These are phyloP conservation scores for Cytospora schulzeri DNA, from an alignment of 2,329 filamentous ascomycete species.

Conservation along the genomic window DNA sequence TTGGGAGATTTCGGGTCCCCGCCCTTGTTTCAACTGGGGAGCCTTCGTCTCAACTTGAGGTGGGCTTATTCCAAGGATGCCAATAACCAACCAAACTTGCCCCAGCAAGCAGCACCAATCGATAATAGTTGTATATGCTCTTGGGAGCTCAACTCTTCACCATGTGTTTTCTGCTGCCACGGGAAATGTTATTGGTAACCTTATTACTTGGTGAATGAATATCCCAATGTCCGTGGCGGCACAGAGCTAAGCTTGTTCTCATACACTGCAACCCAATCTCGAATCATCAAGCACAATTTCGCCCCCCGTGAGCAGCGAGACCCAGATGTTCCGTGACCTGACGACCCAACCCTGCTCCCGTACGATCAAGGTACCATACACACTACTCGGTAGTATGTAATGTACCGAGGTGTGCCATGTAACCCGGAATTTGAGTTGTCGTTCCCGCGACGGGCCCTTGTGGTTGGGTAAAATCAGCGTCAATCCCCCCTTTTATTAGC, in stretches of 20 bases:
- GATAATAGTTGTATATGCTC: not conserved
- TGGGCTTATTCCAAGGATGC: slow-evolving; percentile 12
- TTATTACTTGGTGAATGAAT: not conserved
- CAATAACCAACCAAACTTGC: slow-evolving; percentile 8
- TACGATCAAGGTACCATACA: not conserved
- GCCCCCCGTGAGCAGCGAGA: not conserved
- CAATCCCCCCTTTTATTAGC: slow-evolving; percentile 20
- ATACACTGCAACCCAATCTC: not conserved
- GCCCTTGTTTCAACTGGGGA: slow-evolving; percentile 23
- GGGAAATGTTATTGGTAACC: not conserved
- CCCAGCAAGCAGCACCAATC: slow-evolving; percentile 15
- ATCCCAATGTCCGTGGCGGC: slow-evolving; percentile 1
- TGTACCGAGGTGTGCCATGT: not conserved
- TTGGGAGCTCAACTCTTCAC: not conserved
- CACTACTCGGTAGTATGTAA: not conserved
- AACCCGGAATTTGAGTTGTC: slow-evolving; percentile 10
- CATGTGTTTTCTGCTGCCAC: not conserved
- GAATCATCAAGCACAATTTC: not conserved
- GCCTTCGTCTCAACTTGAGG: slow-evolving; percentile 26
- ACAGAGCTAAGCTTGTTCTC: not conserved
- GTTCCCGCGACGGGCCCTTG: slow-evolving; percentile 8
- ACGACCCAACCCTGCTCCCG: not conserved
- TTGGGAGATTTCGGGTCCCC: slow-evolving; percentile 15
- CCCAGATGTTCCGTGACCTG: not conserved
- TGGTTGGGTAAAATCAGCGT: slow-evolving; percentile 8